Conservation (phyloP, 208 protist species). For the Leishmania aethiopica region DNA sequence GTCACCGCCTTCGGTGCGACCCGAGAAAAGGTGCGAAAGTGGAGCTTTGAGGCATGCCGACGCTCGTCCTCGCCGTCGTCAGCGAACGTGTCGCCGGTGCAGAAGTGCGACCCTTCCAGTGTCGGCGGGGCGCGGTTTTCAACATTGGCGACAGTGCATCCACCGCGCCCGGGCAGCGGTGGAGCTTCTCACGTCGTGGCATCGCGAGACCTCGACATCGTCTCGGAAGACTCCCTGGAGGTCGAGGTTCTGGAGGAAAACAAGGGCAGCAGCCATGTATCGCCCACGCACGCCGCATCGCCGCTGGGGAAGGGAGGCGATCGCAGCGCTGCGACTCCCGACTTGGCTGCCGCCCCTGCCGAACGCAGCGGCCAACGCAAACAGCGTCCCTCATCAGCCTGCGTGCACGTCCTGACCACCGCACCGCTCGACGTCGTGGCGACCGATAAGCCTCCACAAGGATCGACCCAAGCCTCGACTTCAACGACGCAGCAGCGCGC, state of each 20-base stretch:
- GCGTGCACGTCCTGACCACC: constrained; percentile 3
- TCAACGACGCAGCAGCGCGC: constrained; percentile 19
- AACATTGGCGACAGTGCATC: background rate
- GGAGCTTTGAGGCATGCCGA: background rate
- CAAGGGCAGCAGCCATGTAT: background rate
- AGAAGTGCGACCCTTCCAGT: background rate
- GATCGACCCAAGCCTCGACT: background rate
- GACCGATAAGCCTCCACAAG: background rate
- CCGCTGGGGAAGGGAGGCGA: background rate
- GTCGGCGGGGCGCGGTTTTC: background rate
- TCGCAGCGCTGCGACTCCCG: background rate
- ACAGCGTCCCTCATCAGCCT: constrained; percentile 24
- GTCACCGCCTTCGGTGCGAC: constrained; percentile 22
- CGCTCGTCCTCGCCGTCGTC: constrained; percentile 5
- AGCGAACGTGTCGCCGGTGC: background rate
- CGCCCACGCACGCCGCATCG: background rate
- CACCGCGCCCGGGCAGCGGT: constrained; percentile 2
- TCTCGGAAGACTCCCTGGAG: constrained; percentile 32
- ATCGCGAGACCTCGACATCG: constrained; percentile 6
- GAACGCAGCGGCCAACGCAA: background rate
- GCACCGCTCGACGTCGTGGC: background rate
- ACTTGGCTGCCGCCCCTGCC: background rate
- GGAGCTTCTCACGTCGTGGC: background rate
- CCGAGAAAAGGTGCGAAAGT: constrained; percentile 4
- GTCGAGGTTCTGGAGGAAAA: constrained; percentile 28